Conservation (phyloP, 768 basidiomycete genomes). For the Sutorius australiensis region DNA sequence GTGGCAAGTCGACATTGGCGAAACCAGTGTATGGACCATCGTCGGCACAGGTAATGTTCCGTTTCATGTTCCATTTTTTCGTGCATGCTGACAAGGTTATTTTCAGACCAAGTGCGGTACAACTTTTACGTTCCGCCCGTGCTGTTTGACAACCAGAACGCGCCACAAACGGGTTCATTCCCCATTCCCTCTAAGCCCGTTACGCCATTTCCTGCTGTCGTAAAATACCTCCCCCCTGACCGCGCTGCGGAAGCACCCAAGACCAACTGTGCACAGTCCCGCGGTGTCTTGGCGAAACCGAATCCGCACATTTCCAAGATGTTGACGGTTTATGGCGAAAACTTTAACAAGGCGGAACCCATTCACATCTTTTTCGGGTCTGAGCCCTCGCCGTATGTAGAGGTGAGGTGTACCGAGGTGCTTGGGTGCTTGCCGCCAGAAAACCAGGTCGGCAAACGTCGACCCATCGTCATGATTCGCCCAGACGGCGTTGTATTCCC, state of each 20-base stretch:
- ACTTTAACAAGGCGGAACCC: constrained; percentile 81
- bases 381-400: constrained; percentile 82
- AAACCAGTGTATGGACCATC: constrained; percentile 93
- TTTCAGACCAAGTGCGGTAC: constrained; percentile 82
- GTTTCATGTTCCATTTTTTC: constrained; percentile 1
- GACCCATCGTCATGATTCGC: constrained; percentile 78
- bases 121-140: constrained; percentile 90
- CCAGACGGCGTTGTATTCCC: constrained; percentile 87
- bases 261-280: constrained; percentile 59
- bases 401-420: constrained; percentile 84
- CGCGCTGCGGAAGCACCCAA: constrained; percentile 82
- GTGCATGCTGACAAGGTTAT: constrained; percentile 16
- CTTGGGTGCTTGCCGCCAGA: constrained; percentile 79
- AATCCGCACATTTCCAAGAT: constrained; percentile 75
- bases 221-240: constrained; percentile 89
- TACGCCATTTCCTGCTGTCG: constrained; percentile 81
- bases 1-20: constrained; percentile 89
- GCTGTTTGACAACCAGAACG: constrained; percentile 75
- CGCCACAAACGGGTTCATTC: constrained; percentile 67
- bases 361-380: constrained; percentile 83
- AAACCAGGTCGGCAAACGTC: constrained; percentile 58
- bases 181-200: constrained; percentile 79
- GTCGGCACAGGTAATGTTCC: constrained; percentile 71
- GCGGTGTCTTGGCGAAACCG: constrained; percentile 69
- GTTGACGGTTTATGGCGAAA: constrained; percentile 85